Evolutionary conservation across 208 protist species (phyloP).

Genomic region (Trichomonas gallinae): DNA sequence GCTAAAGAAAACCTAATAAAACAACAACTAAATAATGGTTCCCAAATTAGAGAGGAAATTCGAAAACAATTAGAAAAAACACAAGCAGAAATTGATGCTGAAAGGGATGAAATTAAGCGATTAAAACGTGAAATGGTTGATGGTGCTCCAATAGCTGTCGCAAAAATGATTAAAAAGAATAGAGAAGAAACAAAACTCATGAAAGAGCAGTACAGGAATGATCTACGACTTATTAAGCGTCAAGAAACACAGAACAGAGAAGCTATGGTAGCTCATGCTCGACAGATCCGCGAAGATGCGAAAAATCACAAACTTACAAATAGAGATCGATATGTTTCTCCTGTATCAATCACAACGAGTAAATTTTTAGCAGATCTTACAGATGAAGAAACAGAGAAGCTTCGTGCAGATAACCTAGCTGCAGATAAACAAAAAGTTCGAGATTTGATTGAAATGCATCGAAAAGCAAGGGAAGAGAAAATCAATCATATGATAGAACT

Average conservation of each 20-base stretch:
- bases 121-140: background rate
- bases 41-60: background rate
- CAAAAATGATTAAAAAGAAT: background rate
- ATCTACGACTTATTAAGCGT: background rate
- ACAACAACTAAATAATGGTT: background rate
- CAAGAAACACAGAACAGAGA: background rate
- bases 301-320: background rate
- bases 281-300: background rate
- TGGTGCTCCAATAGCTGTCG: background rate
- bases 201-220: background rate
- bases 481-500: background rate
- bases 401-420: background rate
- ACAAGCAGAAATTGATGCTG: background rate
- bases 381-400: background rate
- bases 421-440: background rate
- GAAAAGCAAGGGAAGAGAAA: background rate
- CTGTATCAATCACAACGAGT: background rate
- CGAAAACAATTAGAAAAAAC: background rate
- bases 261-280: background rate
- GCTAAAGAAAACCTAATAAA: background rate
- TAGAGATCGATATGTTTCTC: background rate
- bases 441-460: background rate
- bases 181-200: background rate
- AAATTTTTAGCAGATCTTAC: background rate
- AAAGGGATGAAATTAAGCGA: background rate